Conservation (phyloP, 768 basidiomycete genomes). For the Leccinum variicolor region DNA sequence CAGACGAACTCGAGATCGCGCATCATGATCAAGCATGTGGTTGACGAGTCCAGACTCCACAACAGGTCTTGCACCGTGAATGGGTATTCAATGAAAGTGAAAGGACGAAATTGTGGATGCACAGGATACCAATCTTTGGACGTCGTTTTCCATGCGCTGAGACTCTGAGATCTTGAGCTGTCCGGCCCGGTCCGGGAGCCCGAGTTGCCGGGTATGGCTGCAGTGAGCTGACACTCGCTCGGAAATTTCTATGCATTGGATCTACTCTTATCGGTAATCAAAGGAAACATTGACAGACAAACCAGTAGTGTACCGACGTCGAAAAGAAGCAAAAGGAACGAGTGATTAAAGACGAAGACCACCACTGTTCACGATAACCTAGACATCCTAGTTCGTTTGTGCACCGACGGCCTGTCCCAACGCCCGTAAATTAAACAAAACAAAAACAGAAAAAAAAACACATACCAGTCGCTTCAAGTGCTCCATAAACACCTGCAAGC, state of each 20-base stretch:
- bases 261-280: constrained; percentile 17
- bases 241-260: constrained; percentile 1
- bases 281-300: constrained; percentile 4
- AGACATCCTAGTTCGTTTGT: constrained; percentile 51
- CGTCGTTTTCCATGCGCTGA: no score
- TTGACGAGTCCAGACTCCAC: no score
- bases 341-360: background rate
- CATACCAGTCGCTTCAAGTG: constrained; percentile 89
- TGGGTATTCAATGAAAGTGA: no score
- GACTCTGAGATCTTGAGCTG: no score
- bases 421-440: background rate
- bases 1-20: no score
- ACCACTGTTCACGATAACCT: background rate
- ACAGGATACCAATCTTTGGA: no score
- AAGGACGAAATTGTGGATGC: no score
- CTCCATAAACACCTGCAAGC: constrained; percentile 97
- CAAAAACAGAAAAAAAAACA: constrained; percentile 6
- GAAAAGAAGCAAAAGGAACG: background rate
- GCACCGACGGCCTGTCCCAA: constrained; percentile 58
- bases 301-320: constrained; percentile 6
- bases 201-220: no score
- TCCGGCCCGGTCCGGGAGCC: no score
- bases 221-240: background rate
- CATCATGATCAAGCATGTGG: no score
- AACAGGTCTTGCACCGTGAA: no score